Percentiles rank a stretch among this genome's conserved stretches.
These are phyloP conservation scores for Yarrowia bubula DNA, from an alignment of 805 yeast genomes.

Conservation along the genomic window DNA sequence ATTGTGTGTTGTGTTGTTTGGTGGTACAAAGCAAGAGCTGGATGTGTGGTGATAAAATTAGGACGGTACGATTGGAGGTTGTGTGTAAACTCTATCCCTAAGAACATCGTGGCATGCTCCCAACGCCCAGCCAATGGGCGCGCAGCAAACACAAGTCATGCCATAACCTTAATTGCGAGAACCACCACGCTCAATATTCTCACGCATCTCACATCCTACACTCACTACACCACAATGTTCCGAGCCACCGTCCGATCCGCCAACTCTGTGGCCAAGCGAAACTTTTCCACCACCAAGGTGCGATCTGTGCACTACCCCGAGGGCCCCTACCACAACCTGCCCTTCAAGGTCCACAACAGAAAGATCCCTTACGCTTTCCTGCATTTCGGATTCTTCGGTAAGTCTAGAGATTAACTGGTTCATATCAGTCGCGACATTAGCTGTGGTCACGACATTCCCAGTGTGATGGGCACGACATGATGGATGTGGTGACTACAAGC, in stretches of 20 bases:
- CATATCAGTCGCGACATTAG: too few species aligned
- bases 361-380: conserved; percentile 81
- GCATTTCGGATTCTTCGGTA: conserved; percentile 74
- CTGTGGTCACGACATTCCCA: background rate
- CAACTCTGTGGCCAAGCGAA: conserved; percentile 34
- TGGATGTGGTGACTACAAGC: background rate
- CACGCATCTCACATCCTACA: background rate
- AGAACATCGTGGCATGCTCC: background rate
- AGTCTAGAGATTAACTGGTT: too few species aligned
- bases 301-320: conserved; percentile 57
- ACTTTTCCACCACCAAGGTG: conserved; percentile 40
- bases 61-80: background rate
- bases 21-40: background rate
- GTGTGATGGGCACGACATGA: background rate
- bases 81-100: background rate
- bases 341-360: conserved; percentile 92
- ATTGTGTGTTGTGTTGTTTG: conserved; percentile 29
- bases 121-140: background rate
- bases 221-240: conserved; percentile 24
- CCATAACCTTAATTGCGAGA: conserved; percentile 9
- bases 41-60: conserved; percentile 5
- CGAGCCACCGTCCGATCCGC: conserved; percentile 31
- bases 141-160: background rate
- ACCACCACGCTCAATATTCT: background rate
- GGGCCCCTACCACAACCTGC: conserved; percentile 89